Conservation (phyloP, 2,329 filamentous ascomycete species). For the Talaromyces sp. region DNA sequence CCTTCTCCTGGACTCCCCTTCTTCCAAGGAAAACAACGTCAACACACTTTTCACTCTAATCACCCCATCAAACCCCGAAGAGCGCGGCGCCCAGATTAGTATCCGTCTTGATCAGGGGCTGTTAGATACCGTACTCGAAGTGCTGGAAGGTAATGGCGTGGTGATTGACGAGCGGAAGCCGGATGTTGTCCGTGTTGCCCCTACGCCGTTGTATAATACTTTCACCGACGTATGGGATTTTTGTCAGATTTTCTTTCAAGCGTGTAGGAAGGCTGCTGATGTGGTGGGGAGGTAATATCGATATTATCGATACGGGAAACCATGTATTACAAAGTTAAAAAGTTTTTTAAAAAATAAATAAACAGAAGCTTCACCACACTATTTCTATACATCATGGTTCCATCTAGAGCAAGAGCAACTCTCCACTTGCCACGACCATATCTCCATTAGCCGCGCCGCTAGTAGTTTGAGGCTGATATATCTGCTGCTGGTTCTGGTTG, state of each 20-base stretch:
- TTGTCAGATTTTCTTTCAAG: conserved; percentile 48
- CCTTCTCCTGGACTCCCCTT: conserved; percentile 47
- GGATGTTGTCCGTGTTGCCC: conserved; percentile 78
- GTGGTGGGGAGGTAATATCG: not conserved
- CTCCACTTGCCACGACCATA: conserved; percentile 62
- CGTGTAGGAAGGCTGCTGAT: conserved; percentile 37
- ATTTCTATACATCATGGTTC: not conserved
- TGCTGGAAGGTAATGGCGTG: conserved; percentile 64
- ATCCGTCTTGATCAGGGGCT: conserved; percentile 64
- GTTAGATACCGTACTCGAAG: conserved; percentile 62
- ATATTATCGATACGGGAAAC: not conserved
- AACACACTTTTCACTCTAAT: conserved; percentile 56
- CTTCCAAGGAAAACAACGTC: conserved; percentile 22
- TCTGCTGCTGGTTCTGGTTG: conserved; percentile 74
- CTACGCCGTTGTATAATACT: conserved; percentile 77
- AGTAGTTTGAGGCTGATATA: conserved; percentile 64
- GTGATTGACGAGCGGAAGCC: conserved; percentile 81
- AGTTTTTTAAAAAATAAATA: not conserved
- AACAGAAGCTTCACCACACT: not conserved
- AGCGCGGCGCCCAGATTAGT: conserved; percentile 76
- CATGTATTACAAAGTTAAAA: not conserved
- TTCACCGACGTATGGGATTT: conserved; percentile 69
- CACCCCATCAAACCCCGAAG: conserved; percentile 63
- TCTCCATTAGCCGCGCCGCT: conserved; percentile 65
- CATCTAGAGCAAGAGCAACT: conserved; percentile 62